A percentile compares a stretch with the other conserved stretches of the same genome.
Evolutionary conservation across 2,329 filamentous ascomycete genomes (phyloP).

Genomic region (Arthroderma uncinatum): DNA sequence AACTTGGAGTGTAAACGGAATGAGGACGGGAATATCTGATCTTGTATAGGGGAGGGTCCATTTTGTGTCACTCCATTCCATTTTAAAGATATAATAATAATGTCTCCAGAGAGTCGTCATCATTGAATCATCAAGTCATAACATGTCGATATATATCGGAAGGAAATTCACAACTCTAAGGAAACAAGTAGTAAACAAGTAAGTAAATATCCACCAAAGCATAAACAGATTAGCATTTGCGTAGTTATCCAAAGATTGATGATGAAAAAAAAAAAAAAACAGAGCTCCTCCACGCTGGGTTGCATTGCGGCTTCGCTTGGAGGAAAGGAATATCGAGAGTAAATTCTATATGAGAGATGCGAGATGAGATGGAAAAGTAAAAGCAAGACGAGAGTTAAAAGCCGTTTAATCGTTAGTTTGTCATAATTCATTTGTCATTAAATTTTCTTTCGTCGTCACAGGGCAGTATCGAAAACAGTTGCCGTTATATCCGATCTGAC

Average conservation of each 20-base stretch:
- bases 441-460: background rate
- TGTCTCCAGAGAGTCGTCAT: background rate
- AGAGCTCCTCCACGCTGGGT: background rate
- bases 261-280: background rate
- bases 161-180: background rate
- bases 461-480: background rate
- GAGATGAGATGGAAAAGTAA: background rate
- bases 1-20: too few species aligned
- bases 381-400: background rate
- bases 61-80: background rate
- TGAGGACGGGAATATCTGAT: too few species aligned
- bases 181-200: background rate
- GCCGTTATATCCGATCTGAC: background rate
- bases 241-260: background rate
- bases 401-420: background rate
- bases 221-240: background rate
- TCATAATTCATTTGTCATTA: background rate
- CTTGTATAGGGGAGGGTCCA: background rate
- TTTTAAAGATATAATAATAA: background rate
- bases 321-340: background rate
- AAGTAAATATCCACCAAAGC: background rate
- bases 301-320: background rate
- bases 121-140: constrained; percentile 1
- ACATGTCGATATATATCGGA: background rate
- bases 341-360: background rate